A percentile compares a stretch with the other conserved stretches of the same genome.
Evolutionary conservation across 2,329 filamentous ascomycete genomes (phyloP).

Genomic region (Fusarium sp.): DNA sequence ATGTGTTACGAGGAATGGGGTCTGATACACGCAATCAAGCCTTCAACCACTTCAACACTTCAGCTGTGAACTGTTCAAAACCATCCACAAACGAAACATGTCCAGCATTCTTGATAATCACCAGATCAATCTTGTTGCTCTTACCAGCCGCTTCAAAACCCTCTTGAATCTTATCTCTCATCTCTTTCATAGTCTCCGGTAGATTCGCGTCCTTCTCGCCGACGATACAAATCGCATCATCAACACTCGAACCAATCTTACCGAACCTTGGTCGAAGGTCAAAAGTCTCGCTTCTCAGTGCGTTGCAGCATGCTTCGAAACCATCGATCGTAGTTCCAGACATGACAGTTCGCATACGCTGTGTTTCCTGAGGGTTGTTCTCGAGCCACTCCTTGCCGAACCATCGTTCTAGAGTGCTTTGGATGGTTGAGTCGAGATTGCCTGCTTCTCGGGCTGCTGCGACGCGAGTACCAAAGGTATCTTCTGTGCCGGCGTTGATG

Average conservation of each 20-base stretch:
- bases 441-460: slow-evolving; percentile 50
- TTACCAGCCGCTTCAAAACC: slow-evolving; percentile 47
- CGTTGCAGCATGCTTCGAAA: slow-evolving; percentile 56
- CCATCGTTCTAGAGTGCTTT: slow-evolving; percentile 55
- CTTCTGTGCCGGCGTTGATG: slow-evolving; percentile 49
- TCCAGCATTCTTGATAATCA: slow-evolving; percentile 52
- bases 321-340: slow-evolving; percentile 53
- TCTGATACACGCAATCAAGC: background rate
- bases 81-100: slow-evolving; percentile 56
- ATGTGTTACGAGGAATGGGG: too few species aligned
- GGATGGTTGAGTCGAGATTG: slow-evolving; percentile 47
- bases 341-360: slow-evolving; percentile 53
- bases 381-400: slow-evolving; percentile 54
- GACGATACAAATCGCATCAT: slow-evolving; percentile 53
- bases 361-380: slow-evolving; percentile 50
- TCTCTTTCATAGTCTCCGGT: slow-evolving; percentile 53
- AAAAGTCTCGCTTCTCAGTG: slow-evolving; percentile 52
- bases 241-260: slow-evolving; percentile 50
- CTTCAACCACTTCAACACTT: slow-evolving; percentile 23
- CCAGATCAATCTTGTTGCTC: slow-evolving; percentile 46
- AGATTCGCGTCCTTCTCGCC: slow-evolving; percentile 58
- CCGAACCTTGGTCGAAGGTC: slow-evolving; percentile 53
- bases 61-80: slow-evolving; percentile 46
- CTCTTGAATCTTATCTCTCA: slow-evolving; percentile 51
- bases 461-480: slow-evolving; percentile 53